Evolutionary conservation across 257 asterid genomes (phyloP), one percentile per base, ranked within the genome.

Genomic region (Fraxinus americana): DNA sequence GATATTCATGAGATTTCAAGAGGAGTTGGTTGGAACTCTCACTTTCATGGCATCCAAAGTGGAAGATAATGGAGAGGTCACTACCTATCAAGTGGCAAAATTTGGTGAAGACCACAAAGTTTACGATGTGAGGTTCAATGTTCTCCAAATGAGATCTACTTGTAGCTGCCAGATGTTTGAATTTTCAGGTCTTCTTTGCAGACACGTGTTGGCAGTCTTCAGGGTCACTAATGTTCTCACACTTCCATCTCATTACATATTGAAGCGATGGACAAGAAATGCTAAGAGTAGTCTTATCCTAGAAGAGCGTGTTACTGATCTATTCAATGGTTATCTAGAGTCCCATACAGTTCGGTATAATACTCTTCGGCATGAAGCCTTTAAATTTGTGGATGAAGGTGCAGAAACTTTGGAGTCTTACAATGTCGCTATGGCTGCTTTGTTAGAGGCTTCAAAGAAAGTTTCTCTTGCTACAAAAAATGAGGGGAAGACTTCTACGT

Each of bases 151-250:
- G 99, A 88, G 83, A 85, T 97, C 92, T 66, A 65, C 83, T 72
- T 96, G 99, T 78, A 96, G 98, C 86, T 96, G 99, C 84, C 91
- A 83, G 85, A 93, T 96, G 98, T 96, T 93, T 81, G 97, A 96
- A 83, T 96, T 91, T 82, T 93, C 99, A 27, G 98, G 98, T 19
- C 92, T 96, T 84, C 97, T 93, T 74, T 96, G 99, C 83, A 87
- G 99, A 77, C 99, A 96, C 38, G 87, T 93, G 19, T 80, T 96
- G 87, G 96, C 97, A 11, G 97, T 96, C 61, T 93, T 96, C 82
- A 85, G 98, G 79, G 98, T 92, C 67, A 88, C 99, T 27, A 93
- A 96, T 81, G 94, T 96, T 77, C 96, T 93, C 57, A 96, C 97
- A 0, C 98, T 96, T 81, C 98, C 99, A 45, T 86, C 92, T 79